Percentiles rank a stretch among this genome's conserved stretches.
These are phyloP conservation scores for Buddleja alternifolia DNA, from an alignment of 257 asterid species.

Conservation along the genomic window DNA sequence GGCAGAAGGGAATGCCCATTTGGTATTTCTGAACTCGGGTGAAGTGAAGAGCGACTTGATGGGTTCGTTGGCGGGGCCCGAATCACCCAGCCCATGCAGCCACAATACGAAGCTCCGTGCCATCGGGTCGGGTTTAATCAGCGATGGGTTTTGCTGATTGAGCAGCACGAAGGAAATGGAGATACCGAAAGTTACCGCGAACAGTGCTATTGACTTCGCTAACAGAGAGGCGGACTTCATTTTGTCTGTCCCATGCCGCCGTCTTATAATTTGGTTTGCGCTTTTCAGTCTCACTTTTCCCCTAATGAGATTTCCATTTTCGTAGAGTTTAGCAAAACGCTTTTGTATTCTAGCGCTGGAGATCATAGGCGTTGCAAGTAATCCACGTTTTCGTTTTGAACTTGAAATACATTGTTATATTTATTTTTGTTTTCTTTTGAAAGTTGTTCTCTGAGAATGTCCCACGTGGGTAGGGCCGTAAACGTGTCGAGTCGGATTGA, in stretches of 20 bases:
- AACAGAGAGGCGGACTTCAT: conserved; percentile 41
- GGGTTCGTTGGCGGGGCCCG: conserved; percentile 97
- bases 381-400: neutral
- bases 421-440: neutral
- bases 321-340: neutral
- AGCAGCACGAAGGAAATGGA: conserved; percentile 50
- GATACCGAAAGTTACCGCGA: conserved; percentile 55
- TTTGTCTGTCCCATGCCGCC: conserved; percentile 30
- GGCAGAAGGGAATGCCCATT: conserved; percentile 98
- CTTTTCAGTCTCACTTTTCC: neutral
- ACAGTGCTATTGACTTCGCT: conserved; percentile 50
- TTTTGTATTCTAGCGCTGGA: neutral
- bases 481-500: too few species aligned
- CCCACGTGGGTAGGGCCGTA: too few species aligned
- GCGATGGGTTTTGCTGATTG: conserved; percentile 34
- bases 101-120: conserved; percentile 81
- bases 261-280: conserved; percentile 2
- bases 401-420: neutral
- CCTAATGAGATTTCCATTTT: neutral
- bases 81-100: conserved; percentile 97
- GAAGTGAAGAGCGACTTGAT: conserved; percentile 81
- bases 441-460: too few species aligned
- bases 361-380: neutral
- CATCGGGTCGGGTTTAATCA: conserved; percentile 47
- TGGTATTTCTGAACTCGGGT: conserved; percentile 65